phyloP scores from a whole-genome alignment of 495 filamentous ascomycete species.

The Entonaema liquescens region DNA sequence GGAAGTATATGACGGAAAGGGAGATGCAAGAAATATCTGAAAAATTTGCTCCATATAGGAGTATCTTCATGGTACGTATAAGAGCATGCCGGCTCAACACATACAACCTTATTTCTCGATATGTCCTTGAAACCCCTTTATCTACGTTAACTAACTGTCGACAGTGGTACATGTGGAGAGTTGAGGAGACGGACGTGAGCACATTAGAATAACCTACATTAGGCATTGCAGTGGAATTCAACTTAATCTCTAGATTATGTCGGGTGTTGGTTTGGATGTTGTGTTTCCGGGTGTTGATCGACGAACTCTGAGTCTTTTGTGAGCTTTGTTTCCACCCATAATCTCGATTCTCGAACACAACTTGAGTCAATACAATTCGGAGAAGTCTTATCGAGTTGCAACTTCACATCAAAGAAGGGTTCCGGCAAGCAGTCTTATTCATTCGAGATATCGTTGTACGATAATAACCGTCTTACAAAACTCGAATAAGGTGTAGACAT shows the following conservation, averaged over 20 bases:
- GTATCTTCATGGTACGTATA: conserved; percentile 56
- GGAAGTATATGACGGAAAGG: conserved; percentile 94
- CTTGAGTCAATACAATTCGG: background rate
- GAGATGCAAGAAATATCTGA: conserved; percentile 89
- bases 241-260: background rate
- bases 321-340: background rate
- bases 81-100: background rate
- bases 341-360: background rate
- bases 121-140: background rate
- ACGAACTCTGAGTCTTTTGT: background rate
- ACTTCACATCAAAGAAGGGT: background rate
- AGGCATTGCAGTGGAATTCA: background rate
- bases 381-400: background rate
- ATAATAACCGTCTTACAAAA: background rate
- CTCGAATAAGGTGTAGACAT: background rate
- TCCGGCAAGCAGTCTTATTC: background rate
- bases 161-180: conserved; percentile 71
- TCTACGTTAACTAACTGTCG: background rate
- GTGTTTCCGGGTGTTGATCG: background rate
- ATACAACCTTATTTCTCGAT: background rate
- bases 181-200: conserved; percentile 77
- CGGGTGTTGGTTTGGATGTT: too few species aligned
- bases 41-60: conserved; percentile 82
- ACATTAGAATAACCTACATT: conserved; percentile 59
- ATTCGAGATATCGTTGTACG: background rate